phyloP scores from a whole-genome alignment of 805 yeast species.

The Saccharomyces kudriavzevii region DNA sequence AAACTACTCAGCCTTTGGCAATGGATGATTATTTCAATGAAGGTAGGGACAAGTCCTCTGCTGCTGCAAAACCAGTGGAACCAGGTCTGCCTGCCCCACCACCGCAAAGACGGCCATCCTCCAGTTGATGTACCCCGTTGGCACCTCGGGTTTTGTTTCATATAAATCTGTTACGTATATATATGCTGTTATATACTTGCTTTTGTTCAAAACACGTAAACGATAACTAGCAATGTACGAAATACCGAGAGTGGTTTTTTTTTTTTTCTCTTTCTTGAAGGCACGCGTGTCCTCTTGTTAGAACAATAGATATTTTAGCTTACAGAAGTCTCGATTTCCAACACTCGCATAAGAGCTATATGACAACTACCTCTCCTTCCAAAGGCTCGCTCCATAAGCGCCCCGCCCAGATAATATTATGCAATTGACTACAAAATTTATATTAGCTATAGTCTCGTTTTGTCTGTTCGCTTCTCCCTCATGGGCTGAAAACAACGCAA shows the following conservation, averaged over 20 bases:
- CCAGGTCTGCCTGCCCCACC: conserved; percentile 7
- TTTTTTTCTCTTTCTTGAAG: neutral
- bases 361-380: neutral
- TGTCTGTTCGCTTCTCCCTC: conserved; percentile 12
- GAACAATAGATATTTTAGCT: neutral
- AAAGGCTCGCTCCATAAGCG: neutral
- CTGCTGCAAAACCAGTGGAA: neutral
- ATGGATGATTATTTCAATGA: conserved; percentile 28
- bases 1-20: conserved; percentile 4
- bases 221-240: neutral
- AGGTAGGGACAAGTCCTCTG: conserved; percentile 24
- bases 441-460: neutral
- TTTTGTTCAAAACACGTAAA: neutral
- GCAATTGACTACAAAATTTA: neutral
- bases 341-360: neutral
- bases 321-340: neutral
- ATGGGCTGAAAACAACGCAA: conserved; percentile 43
- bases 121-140: neutral
- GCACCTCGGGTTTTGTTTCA: neutral
- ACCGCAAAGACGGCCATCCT: conserved; percentile 1
- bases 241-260: neutral
- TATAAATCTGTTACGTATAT: neutral
- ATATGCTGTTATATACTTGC: neutral
- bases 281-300: neutral
- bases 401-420: neutral